Evolutionary conservation across 78 protist species (phyloP).

Genomic region (Acrasis kona): DNA sequence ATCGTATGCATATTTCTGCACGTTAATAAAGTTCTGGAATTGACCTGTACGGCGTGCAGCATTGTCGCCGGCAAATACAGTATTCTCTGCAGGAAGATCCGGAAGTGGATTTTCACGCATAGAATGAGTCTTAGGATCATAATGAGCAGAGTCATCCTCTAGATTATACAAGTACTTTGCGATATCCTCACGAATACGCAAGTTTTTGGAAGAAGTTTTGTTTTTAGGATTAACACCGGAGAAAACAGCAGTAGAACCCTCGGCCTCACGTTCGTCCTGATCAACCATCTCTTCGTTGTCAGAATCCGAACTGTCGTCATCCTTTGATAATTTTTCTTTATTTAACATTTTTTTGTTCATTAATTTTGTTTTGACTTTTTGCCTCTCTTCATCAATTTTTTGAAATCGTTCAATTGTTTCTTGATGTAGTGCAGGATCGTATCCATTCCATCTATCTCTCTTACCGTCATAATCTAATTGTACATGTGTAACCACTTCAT

Average conservation of each 20-base stretch:
- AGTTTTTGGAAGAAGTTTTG: neutral
- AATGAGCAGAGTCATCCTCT: slow-evolving; percentile 85
- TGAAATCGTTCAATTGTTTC: slow-evolving; percentile 19
- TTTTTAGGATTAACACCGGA: neutral
- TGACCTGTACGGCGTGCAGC: slow-evolving; percentile 70
- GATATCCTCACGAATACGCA: slow-evolving; percentile 85
- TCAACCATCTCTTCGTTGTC: slow-evolving; percentile 3
- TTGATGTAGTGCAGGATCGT: slow-evolving; percentile 27
- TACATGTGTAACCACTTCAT: slow-evolving; percentile 50
- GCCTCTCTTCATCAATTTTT: neutral
- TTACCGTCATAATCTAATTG: slow-evolving; percentile 64
- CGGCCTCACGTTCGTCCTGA: slow-evolving; percentile 7
- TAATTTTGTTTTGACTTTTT: neutral
- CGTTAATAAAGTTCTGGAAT: slow-evolving; percentile 39
- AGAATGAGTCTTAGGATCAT: slow-evolving; percentile 96
- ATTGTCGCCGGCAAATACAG: slow-evolving; percentile 71
- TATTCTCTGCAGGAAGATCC: neutral
- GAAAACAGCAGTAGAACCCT: neutral
- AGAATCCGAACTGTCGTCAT: neutral
- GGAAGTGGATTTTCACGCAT: slow-evolving; percentile 74
- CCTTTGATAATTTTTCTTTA: neutral
- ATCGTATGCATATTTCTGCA: slow-evolving; percentile 70
- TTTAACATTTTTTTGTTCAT: neutral
- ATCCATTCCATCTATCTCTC: slow-evolving; percentile 84
- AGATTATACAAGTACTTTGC: slow-evolving; percentile 93